Base-by-base conservation (phyloP, 164 flowering plant species). In the Buxus sempervirens region DNA sequence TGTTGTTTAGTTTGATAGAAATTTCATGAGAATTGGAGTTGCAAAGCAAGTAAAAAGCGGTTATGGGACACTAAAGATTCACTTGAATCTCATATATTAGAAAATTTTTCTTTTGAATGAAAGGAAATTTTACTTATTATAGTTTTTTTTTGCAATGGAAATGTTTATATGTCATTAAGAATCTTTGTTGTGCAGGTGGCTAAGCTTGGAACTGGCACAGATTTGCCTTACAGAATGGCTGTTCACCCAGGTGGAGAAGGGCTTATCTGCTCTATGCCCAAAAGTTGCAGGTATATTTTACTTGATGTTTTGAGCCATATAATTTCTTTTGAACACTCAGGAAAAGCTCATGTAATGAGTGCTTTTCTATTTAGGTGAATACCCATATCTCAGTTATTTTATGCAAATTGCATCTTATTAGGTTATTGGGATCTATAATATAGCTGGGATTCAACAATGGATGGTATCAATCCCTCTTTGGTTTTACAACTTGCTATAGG, bases 181-280 rank as follows among this genome's bases (percentile, higher is more conserved):
- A 8, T 21, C 27, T 22, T 22, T 20, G 42, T 41, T 61, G 4
- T 72, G 12, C 73, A 94, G 98, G 88, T 89, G 67, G 74, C 79
- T 54, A 84, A 74, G 75, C 80, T 80, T 72, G 75, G 64, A 63
- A 86, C 86, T 32, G 90, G 78, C 51, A 70, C 77, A 56, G 91
- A 90, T 65, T 72, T 90, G 79, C 98, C 99, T 26, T 95, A 93
- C 69, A 87, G 98, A 78, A 86, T 93, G 84, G 85, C 90, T 24
- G 89, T 93, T 51, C 97, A 90, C 60, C 98, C 99, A 0, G 69
- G 80, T 9, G 98, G 96, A 55, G 90, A 92, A 70, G 97, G 99
- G 6, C 42, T 93, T 66, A 76, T 95, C 24, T 90, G 97, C 77
- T 78, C 96, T 20, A 73, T 89, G 58, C 89, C 90, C 13, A 78